Evolutionary conservation across 2,329 filamentous ascomycete species (phyloP), one percentile per base, ranked within the genome.

Genomic region (Cladorrhinum sp.): DNA sequence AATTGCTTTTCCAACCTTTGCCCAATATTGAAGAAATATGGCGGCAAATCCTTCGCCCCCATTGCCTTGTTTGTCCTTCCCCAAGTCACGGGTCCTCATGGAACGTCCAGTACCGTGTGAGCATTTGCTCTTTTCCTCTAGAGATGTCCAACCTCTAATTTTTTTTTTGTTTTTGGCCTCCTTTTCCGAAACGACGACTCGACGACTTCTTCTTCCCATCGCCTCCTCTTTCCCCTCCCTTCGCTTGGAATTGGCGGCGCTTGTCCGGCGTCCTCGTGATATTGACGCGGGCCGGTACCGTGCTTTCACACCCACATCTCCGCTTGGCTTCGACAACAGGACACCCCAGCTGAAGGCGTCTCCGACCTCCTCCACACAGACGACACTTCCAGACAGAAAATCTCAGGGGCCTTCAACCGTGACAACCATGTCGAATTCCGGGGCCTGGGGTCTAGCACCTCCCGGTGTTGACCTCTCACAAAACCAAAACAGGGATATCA

Each of bases 381-480:
- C 10, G 10, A 42, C 6, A 42, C 16, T 42, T 42, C 36, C 36
- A 30, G 36, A 36, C n/a, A n/a, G n/a, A n/a, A n/a, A n/a, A n/a
- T n/a, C 26, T 28, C 28, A 42, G 36, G 36, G 42, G 18, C 6
- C 16, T 21, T 21, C 42, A 46, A 36, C 33, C 2, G 26, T 28
- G 26, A 28, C 26, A 54, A 57, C 20, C 30, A 64, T 64, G 62
- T 60, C 59, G 1, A 48, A 24, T 18, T 64, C 63, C 12, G 61
- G 61, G 8, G 61, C 48, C 14, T 65, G 63, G 63, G 61, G 63
- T 16, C 33, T 26, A 12, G 57, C 55, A 9, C 63, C 61, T 2
- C 59, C 57, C 2, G 61, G 59, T 20, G 59, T 65, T 14, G 39
- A 63, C 58, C 61, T 65, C 21, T 21, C 63, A 12, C 59, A 65